These are phyloP conservation scores for Galerina marginata DNA, from an alignment of 768 basidiomycete genomes.

Conservation along the genomic window DNA sequence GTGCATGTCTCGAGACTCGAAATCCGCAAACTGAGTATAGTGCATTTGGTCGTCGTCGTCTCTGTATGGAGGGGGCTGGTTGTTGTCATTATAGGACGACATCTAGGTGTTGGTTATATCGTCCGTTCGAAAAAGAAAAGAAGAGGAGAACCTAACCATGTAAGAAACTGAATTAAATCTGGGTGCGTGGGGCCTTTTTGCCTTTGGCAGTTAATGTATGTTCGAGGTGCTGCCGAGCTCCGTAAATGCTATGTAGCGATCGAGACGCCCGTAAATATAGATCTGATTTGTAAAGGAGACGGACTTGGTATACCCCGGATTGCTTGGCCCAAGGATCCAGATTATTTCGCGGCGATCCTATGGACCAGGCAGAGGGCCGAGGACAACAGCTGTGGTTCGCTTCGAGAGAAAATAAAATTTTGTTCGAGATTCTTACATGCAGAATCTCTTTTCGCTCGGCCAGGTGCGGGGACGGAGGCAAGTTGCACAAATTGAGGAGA, in stretches of 20 bases:
- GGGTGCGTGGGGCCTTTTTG: slow-evolving; percentile 35
- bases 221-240: slow-evolving; percentile 34
- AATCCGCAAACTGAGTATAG: slow-evolving; percentile 25
- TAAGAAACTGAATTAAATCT: slow-evolving; percentile 31
- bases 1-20: slow-evolving; percentile 22
- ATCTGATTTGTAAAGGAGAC: slow-evolving; percentile 21
- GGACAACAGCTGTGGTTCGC: no score
- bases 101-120: slow-evolving; percentile 29
- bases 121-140: slow-evolving; percentile 21
- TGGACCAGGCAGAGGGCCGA: no score
- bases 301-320: slow-evolving; percentile 6
- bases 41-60: slow-evolving; percentile 15
- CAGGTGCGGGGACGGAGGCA: slow-evolving; percentile 6
- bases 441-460: not conserved
- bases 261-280: slow-evolving; percentile 21
- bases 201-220: slow-evolving; percentile 39
- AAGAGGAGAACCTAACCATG: slow-evolving; percentile 32
- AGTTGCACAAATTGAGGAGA: slow-evolving; percentile 13
- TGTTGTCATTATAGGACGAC: slow-evolving; percentile 19
- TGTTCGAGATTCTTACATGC: not conserved
- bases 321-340: not conserved
- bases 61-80: slow-evolving; percentile 14
- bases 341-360: no score
- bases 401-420: not conserved
- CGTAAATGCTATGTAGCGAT: slow-evolving; percentile 29